phyloP scores from a whole-genome alignment of 257 asterid species.

The Echium plantagineum region DNA sequence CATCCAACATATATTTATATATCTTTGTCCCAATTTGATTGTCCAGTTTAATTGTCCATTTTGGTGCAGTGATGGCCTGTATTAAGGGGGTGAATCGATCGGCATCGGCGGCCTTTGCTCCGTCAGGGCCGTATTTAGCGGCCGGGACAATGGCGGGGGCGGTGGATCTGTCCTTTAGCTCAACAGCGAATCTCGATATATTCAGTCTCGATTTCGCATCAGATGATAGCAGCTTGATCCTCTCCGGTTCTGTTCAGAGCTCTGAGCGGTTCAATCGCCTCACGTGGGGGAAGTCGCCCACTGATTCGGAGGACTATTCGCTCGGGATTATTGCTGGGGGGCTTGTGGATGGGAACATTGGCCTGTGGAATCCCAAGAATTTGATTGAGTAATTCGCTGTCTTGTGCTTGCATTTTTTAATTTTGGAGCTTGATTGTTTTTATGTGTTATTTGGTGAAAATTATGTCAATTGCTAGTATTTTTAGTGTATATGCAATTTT shows the following conservation, averaged over 20 bases:
- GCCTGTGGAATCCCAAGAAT: conserved; percentile 64
- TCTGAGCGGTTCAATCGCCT: conserved; percentile 69
- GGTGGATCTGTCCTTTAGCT: conserved; percentile 77
- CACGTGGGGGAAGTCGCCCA: conserved; percentile 50
- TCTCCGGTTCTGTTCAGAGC: conserved; percentile 47
- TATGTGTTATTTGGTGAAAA: too few species aligned
- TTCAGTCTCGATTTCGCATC: conserved; percentile 65
- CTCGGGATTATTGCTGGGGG: conserved; percentile 79
- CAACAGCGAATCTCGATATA: conserved; percentile 70
- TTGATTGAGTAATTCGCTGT: conserved; percentile 23
- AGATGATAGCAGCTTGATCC: conserved; percentile 47
- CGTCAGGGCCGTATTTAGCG: conserved; percentile 52
- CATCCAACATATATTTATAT: not conserved
- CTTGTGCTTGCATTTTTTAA: too few species aligned
- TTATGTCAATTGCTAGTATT: too few species aligned
- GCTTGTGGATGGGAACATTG: conserved; percentile 68
- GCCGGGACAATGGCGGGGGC: conserved; percentile 95
- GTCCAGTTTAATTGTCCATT: too few species aligned
- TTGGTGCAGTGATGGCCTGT: conserved; percentile 24
- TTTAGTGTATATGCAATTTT: too few species aligned
- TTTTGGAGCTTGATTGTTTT: too few species aligned
- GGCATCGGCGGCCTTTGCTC: conserved; percentile 58
- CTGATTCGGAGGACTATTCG: conserved; percentile 42
- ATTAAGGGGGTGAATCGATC: conserved; percentile 55
- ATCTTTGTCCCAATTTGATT: not conserved